Percentiles rank a stretch among this genome's conserved stretches.
Conservation (phyloP, 345 rosid genomes). For the Rhodamnia rubescens region DNA sequence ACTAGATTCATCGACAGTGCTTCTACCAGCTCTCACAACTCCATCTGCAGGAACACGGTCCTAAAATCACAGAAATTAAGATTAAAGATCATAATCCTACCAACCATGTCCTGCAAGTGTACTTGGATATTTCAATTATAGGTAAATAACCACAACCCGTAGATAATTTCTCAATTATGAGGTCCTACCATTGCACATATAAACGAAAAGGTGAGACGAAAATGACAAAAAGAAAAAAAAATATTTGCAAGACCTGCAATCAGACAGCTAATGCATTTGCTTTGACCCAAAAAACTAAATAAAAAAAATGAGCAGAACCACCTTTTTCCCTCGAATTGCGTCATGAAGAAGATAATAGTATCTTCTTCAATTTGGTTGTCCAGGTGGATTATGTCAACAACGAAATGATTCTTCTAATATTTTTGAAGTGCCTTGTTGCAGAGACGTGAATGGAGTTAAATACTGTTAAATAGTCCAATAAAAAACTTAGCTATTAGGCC, state of each 20-base stretch:
- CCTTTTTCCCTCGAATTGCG: neutral
- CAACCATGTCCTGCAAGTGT: neutral
- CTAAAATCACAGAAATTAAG: constrained; percentile 21
- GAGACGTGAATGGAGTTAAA: neutral
- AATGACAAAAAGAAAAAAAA: neutral
- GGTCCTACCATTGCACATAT: neutral
- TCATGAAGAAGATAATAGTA: neutral
- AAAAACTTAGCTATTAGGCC: neutral
- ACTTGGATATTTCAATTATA: neutral
- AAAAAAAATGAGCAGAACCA: neutral
- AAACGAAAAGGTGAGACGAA: neutral
- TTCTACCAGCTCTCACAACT: constrained; percentile 85
- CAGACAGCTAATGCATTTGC: neutral
- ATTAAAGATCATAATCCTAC: neutral
- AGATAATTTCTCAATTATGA: neutral
- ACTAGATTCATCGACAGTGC: constrained; percentile 87
- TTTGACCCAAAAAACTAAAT: no score
- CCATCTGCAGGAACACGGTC: constrained; percentile 96
- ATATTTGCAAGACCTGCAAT: neutral
- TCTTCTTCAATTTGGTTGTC: neutral
- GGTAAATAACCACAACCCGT: neutral
- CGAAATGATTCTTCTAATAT: neutral
- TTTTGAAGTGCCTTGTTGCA: neutral
- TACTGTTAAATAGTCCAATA: neutral
- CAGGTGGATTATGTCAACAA: neutral